These are phyloP conservation scores for Corymbia maculata DNA, from an alignment of 345 rosid genomes.

Conservation along the genomic window DNA sequence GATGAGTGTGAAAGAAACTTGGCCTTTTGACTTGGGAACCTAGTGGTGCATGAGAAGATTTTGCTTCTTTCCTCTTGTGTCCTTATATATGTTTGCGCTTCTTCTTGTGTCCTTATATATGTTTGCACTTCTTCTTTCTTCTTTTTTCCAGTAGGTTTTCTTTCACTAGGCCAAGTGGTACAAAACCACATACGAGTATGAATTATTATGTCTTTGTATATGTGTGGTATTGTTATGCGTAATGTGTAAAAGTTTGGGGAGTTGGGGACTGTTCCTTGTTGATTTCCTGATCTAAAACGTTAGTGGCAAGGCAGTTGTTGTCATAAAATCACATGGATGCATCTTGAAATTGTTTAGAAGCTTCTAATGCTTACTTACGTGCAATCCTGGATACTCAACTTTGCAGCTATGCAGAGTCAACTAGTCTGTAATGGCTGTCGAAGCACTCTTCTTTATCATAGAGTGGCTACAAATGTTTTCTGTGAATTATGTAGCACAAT, in stretches of 20 bases:
- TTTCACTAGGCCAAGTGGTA: neutral
- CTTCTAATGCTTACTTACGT: neutral
- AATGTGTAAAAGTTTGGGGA: neutral
- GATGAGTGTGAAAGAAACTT: neutral
- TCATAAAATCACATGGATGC: neutral
- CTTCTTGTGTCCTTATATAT: neutral
- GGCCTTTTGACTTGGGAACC: neutral
- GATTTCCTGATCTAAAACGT: neutral
- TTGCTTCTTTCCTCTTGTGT: neutral
- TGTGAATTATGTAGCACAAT: constrained; percentile 71
- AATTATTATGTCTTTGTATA: neutral
- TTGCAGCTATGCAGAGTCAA: constrained; percentile 88
- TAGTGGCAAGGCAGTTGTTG: neutral
- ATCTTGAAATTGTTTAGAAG: neutral
- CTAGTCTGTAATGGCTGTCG: constrained; percentile 78
- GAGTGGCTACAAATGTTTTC: constrained; percentile 86
- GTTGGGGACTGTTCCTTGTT: neutral
- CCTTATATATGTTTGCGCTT: neutral
- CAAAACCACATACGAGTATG: neutral
- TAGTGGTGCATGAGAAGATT: neutral
- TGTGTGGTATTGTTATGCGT: neutral
- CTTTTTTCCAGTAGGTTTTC: neutral
- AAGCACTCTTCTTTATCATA: constrained; percentile 71
- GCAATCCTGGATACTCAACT: neutral
- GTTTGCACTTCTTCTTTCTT: neutral